Percentiles rank a stretch among this genome's conserved stretches.
phyloP scores from a whole-genome alignment of 1,284 basidiomycete genomes.

The Rhizoctonia solani region DNA sequence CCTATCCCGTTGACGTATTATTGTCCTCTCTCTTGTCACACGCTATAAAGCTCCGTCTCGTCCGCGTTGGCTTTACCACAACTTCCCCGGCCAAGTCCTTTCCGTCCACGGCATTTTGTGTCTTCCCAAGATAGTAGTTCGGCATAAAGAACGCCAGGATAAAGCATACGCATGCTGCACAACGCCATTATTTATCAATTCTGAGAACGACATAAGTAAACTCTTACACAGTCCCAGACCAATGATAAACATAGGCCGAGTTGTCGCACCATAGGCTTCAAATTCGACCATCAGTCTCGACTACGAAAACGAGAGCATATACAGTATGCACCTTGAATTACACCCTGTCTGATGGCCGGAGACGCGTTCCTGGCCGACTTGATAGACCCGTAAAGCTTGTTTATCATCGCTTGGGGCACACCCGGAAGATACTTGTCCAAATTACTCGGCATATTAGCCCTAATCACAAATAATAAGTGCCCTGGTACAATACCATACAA shows the following conservation, averaged over 20 bases:
- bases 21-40: too few relatives aligned
- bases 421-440: slow-evolving; percentile 34
- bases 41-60: too few relatives aligned
- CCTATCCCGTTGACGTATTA: too few relatives aligned
- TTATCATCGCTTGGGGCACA: slow-evolving; percentile 18
- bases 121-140: not conserved
- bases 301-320: not conserved
- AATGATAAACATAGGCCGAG: slow-evolving; percentile 32
- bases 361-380: slow-evolving; percentile 43
- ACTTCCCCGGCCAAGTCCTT: not conserved
- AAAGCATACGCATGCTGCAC: not conserved
- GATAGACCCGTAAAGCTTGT: slow-evolving; percentile 44
- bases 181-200: not conserved
- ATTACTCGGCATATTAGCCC: slow-evolving; percentile 33
- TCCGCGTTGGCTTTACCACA: too few relatives aligned
- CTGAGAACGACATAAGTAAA: not conserved
- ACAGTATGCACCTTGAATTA: slow-evolving; percentile 40
- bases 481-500: not conserved
- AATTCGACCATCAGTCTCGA: not conserved
- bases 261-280: slow-evolving; percentile 21
- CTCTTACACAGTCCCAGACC: slow-evolving; percentile 23
- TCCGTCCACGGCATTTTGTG: not conserved
- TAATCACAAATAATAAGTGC: not conserved
- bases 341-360: slow-evolving; percentile 46
- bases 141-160: not conserved